Evolutionary conservation across 2,329 filamentous ascomycete genomes (phyloP).

Genomic region (Coleophoma cylindrospora): DNA sequence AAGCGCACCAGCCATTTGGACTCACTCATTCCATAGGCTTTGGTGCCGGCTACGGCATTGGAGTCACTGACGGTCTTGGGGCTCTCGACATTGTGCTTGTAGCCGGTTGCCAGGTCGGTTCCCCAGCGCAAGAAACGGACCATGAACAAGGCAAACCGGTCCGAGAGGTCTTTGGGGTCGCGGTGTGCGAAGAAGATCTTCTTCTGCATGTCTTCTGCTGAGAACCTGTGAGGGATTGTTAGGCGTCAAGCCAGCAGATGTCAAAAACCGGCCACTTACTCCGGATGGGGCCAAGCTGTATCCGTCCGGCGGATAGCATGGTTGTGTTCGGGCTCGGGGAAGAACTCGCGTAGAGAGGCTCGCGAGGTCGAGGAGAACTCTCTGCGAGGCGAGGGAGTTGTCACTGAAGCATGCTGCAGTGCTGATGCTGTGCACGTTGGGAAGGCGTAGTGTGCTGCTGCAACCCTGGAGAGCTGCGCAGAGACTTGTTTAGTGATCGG

Average conservation of each 20-base stretch:
- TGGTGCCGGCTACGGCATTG: constrained; percentile 33
- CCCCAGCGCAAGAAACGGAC: constrained; percentile 73
- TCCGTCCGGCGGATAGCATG: constrained; percentile 51
- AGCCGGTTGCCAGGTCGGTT: constrained; percentile 78
- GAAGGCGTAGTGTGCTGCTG: constrained; percentile 11
- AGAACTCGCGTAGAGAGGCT: constrained; percentile 22
- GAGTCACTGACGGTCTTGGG: constrained; percentile 37
- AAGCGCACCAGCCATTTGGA: constrained; percentile 86
- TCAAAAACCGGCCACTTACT: constrained; percentile 10
- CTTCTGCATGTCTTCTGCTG: constrained; percentile 69
- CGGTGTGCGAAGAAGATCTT: constrained; percentile 74
- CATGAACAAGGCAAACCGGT: constrained; percentile 72
- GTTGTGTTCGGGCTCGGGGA: constrained; percentile 23
- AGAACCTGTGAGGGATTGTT: constrained; percentile 48
- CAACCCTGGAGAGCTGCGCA: constrained; percentile 19
- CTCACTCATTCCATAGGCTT: constrained; percentile 69
- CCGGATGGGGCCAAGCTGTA: constrained; percentile 54
- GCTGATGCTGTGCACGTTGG: constrained; percentile 1
- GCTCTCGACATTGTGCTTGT: constrained; percentile 61
- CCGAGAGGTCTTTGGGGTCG: constrained; percentile 64
- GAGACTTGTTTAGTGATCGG: constrained; percentile 18
- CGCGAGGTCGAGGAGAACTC: constrained; percentile 22
- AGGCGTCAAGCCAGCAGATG: too few relatives aligned
- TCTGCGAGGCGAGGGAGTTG: constrained; percentile 6
- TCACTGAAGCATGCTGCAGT: neutral